These are phyloP conservation scores for Ceratocystis smalleyi DNA, from an alignment of 2,329 filamentous ascomycete genomes.

Conservation along the genomic window DNA sequence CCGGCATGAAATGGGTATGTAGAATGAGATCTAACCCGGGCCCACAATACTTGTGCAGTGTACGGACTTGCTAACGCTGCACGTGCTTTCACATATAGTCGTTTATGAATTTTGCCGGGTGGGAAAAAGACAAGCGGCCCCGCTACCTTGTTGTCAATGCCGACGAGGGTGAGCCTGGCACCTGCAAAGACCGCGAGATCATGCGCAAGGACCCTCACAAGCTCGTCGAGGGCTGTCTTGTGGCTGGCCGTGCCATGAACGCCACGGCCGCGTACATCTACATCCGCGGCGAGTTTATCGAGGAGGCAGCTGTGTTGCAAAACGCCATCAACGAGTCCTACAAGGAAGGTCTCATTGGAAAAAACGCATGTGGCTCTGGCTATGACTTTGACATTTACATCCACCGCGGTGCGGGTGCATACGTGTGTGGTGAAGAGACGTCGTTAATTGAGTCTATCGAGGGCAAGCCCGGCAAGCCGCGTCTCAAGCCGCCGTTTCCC, in stretches of 20 bases:
- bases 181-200: constrained; percentile 98
- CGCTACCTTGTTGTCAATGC: constrained; percentile 96
- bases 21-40: constrained; percentile 8
- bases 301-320: constrained; percentile 87
- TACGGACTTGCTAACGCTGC: neutral
- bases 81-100: constrained; percentile 40
- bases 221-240: constrained; percentile 89
- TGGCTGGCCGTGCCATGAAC: constrained; percentile 96
- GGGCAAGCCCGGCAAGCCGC: constrained; percentile 96
- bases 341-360: constrained; percentile 82
- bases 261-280: constrained; percentile 98
- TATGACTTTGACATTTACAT: constrained; percentile 97
- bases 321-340: constrained; percentile 96
- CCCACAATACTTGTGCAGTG: neutral
- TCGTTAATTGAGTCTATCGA: constrained; percentile 96
- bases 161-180: constrained; percentile 95
- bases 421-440: constrained; percentile 96
- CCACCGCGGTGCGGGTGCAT: constrained; percentile 92
- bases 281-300: constrained; percentile 95
- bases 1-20: constrained; percentile 94
- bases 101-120: constrained; percentile 99
- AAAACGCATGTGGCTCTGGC: constrained; percentile 91
- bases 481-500: constrained; percentile 96
- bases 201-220: constrained; percentile 99
- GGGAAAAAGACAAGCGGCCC: constrained; percentile 94